Evolutionary conservation across 225 moss, liverwort and hornwort species (phyloP).

Genomic region (Straminergon stramineum): DNA sequence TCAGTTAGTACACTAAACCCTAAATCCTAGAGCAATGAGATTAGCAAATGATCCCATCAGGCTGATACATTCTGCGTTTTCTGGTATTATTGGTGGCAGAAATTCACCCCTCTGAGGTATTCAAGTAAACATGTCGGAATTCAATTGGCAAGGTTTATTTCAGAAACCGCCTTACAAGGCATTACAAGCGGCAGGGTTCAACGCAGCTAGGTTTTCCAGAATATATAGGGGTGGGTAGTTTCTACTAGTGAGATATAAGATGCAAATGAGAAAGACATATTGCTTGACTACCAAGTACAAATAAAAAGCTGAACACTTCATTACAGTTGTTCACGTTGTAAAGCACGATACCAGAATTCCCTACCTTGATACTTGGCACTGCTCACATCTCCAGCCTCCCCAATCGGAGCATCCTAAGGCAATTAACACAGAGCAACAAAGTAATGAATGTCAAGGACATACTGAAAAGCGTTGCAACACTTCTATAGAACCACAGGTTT

Average conservation of each 20-base stretch:
- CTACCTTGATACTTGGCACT: constrained; percentile 65
- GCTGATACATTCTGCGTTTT: background rate
- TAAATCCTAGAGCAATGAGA: background rate
- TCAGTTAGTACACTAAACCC: background rate
- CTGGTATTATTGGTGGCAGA: background rate
- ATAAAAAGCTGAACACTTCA: background rate
- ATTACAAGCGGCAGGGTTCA: background rate
- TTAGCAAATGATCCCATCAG: background rate
- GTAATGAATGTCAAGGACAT: background rate
- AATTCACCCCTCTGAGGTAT: background rate
- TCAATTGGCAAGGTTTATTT: background rate
- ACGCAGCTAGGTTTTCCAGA: background rate
- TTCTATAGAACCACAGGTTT: background rate
- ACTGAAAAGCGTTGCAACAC: background rate
- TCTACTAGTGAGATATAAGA: background rate
- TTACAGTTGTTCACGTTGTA: background rate
- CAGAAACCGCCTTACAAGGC: background rate
- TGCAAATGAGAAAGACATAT: background rate
- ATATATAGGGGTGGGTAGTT: background rate
- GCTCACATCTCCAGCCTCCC: constrained; percentile 64
- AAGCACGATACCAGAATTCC: background rate
- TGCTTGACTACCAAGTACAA: background rate
- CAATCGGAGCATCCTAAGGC: constrained; percentile 73
- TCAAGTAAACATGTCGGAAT: background rate
- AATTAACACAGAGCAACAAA: background rate